Evolutionary conservation across 306 rosid genomes (phyloP).

Genomic region (Neltuma alba): DNA sequence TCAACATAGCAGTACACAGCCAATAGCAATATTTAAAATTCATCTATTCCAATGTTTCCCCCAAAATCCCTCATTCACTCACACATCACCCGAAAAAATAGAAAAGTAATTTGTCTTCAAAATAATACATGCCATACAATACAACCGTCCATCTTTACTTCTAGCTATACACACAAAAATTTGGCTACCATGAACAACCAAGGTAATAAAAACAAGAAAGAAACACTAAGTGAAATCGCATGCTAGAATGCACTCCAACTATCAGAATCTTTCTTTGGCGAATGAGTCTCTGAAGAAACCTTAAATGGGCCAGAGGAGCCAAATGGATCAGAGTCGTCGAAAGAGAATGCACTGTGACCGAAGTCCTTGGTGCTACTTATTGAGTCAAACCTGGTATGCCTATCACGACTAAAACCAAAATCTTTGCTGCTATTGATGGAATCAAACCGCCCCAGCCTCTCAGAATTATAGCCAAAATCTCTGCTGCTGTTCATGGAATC

Average conservation of each 20-base stretch:
- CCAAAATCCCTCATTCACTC: slow-evolving; percentile 16
- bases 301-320: slow-evolving; percentile 90
- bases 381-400: slow-evolving; percentile 73
- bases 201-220: slow-evolving; percentile 45
- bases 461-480: slow-evolving; percentile 52
- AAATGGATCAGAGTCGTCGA: slow-evolving; percentile 82
- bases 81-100: slow-evolving; percentile 16
- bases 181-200: slow-evolving; percentile 53
- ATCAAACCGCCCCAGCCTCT: slow-evolving; percentile 48
- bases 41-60: neutral
- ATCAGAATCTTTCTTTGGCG: slow-evolving; percentile 74
- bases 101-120: slow-evolving; percentile 27
- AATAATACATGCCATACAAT: slow-evolving; percentile 52
- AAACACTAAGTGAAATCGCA: slow-evolving; percentile 27
- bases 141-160: slow-evolving; percentile 44
- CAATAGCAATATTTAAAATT: slow-evolving; percentile 23
- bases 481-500: slow-evolving; percentile 68
- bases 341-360: slow-evolving; percentile 62
- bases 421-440: slow-evolving; percentile 62
- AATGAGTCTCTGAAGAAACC: slow-evolving; percentile 70
- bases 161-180: slow-evolving; percentile 72
- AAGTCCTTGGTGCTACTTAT: slow-evolving; percentile 66
- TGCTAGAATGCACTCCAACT: slow-evolving; percentile 84
- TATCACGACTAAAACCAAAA: slow-evolving; percentile 48
- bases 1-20: slow-evolving; percentile 38